A percentile compares a stretch with the other conserved stretches of the same genome.
Conservation (phyloP, 176 grass and related monocot species). For the Cenchrus purpureus region DNA sequence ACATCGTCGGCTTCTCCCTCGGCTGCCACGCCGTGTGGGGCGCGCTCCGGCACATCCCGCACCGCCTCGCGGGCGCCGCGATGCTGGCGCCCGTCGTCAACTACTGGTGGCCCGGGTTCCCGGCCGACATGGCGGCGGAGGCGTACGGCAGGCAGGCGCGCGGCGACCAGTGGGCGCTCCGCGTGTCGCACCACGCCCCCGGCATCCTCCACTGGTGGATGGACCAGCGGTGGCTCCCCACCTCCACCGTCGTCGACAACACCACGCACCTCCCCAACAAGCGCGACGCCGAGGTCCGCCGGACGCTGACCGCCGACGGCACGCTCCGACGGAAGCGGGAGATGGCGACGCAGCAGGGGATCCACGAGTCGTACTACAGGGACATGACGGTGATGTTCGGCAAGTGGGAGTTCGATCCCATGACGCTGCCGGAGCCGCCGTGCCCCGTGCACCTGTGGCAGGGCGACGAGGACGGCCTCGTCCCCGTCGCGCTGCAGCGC, state of each 20-base stretch:
- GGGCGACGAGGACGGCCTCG: conserved; percentile 77
- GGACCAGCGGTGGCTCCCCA: conserved; percentile 76
- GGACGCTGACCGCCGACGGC: conserved; percentile 45
- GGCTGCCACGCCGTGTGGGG: conserved; percentile 77
- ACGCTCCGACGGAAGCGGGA: conserved; percentile 55
- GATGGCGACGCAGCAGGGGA: conserved; percentile 70
- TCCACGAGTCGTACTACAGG: conserved; percentile 66
- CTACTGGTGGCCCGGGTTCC: conserved; percentile 86
- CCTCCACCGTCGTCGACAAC: conserved; percentile 71
- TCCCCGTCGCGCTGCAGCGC: conserved; percentile 66
- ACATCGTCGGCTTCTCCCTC: conserved; percentile 64
- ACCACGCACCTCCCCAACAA: conserved; percentile 67
- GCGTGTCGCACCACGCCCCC: conserved; percentile 73
- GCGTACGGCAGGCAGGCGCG: conserved; percentile 54
- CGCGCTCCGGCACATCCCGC: conserved; percentile 59
- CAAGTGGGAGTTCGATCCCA: conserved; percentile 80
- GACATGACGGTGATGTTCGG: conserved; percentile 84
- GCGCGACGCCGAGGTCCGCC: conserved; percentile 53
- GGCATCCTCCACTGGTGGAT: conserved; percentile 84
- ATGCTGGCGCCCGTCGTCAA: conserved; percentile 74
- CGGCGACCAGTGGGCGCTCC: conserved; percentile 80
- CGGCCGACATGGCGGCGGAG: conserved; percentile 35
- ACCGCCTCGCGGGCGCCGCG: conserved; percentile 61
- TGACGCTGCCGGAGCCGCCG: conserved; percentile 52
- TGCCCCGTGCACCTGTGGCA: conserved; percentile 75